Percentiles rank a stretch among this genome's conserved stretches.
Conservation (phyloP, 2,329 filamentous ascomycete species). For the Aspergillus sp. region DNA sequence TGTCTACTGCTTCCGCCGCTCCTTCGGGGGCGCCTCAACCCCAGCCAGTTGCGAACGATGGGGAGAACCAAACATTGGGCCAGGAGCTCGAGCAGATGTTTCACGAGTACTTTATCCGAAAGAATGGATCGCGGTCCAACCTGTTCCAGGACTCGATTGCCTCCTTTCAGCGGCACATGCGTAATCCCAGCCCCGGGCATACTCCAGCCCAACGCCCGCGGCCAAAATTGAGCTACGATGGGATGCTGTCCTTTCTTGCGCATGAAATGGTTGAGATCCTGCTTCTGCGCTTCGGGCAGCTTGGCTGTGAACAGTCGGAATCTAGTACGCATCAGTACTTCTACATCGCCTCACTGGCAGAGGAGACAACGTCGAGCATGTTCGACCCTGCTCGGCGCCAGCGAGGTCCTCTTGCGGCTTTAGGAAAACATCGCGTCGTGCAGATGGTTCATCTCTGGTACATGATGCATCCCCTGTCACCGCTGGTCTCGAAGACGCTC, state of each 20-base stretch:
- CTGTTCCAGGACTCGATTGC: background rate
- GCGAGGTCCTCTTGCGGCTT: background rate
- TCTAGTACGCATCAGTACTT: background rate
- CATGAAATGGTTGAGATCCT: background rate
- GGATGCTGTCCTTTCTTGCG: background rate
- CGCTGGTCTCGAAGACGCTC: background rate
- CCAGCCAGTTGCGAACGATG: background rate
- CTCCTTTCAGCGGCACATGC: background rate
- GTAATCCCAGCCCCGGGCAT: background rate
- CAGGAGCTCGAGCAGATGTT: background rate
- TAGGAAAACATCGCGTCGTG: background rate
- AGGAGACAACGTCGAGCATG: background rate
- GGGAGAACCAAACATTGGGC: background rate
- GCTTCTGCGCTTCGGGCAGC: background rate
- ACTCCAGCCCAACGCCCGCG: too few species aligned
- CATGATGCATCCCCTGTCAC: background rate
- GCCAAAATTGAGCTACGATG: background rate
- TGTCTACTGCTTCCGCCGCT: too few species aligned
- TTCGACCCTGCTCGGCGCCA: background rate
- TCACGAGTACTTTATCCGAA: background rate
- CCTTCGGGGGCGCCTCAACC: too few species aligned
- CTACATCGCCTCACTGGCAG: background rate
- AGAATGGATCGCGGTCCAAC: background rate
- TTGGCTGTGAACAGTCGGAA: background rate
- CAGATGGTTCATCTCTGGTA: background rate